Percentiles rank a stretch among this genome's conserved stretches.
These are phyloP conservation scores for Sugiyamaella sp. DNA, from an alignment of 1,139 yeast genomes.

Conservation along the genomic window DNA sequence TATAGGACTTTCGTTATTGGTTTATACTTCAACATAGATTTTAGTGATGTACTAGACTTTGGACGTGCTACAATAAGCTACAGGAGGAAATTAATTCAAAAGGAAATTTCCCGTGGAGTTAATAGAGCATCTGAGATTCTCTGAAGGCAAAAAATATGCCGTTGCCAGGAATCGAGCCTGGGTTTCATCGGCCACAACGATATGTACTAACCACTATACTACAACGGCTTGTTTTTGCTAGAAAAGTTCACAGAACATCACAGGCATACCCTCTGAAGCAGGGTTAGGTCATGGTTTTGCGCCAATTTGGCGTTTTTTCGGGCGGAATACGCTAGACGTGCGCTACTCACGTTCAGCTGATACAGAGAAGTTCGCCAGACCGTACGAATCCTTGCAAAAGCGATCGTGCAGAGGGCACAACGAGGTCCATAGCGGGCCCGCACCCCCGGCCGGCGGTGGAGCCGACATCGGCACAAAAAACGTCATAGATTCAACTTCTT, in stretches of 20 bases:
- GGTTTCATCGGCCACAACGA: constrained; percentile 42
- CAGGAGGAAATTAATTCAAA: too few species aligned
- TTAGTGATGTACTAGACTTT: too few species aligned
- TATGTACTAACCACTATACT: constrained; percentile 19
- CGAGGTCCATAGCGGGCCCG: background rate
- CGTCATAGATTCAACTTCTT: constrained; percentile 13
- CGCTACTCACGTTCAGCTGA: too few species aligned
- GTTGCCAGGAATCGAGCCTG: constrained; percentile 46
- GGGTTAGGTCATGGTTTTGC: too few species aligned
- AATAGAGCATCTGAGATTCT: background rate
- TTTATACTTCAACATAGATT: constrained; percentile 1
- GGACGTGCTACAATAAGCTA: too few species aligned
- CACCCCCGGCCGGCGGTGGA: background rate
- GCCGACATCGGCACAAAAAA: background rate
- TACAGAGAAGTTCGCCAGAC: too few species aligned
- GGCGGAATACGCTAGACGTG: too few species aligned
- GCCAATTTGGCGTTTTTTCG: background rate
- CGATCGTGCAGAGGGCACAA: background rate
- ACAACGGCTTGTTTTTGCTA: constrained; percentile 13
- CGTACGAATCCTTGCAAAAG: too few species aligned
- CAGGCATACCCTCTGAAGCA: background rate
- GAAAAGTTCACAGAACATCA: background rate
- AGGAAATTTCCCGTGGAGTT: too few species aligned
- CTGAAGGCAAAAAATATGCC: constrained; percentile 33
- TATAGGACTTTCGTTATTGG: background rate